Base-by-base conservation (phyloP, 768 basidiomycete genomes). In the Steccherinum ochraceum region DNA sequence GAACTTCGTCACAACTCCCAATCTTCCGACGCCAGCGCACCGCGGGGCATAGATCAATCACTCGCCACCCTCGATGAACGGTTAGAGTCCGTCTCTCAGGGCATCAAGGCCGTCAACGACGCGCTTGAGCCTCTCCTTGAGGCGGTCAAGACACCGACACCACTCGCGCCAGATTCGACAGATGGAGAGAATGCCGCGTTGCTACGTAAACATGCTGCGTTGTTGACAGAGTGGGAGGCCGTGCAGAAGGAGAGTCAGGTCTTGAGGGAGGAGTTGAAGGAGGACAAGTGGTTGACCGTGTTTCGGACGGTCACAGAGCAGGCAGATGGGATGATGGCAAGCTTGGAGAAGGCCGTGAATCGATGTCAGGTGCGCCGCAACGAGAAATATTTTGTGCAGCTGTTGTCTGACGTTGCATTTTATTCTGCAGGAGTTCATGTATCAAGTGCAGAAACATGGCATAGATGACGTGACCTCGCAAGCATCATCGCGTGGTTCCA, bases 281-380 rank as follows among this genome's bases (percentile, higher is more conserved):
- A 97, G 67, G 95, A 97, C 69, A 94, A 94, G 60, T 96, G 92
- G 91, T 76, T 98, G 59, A 88, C 87, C 11, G 90, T 97, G 19
- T 97, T 97, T 69, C 80, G 93, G 57, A 94, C 90, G 4, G 89
- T 93, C 51, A 84, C 91, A 40, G 87, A 93, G 61, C 94, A 97
- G 66, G 94, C 95, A 40, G 91, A 93, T 64, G 92, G 91, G 21
- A 96, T 98, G 95, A 95, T 98, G 92, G 81, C 81, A 24, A 90
- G 89, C 61, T 70, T 99, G 58, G 91, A 97, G 71, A 98, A 95
- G 67, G 92, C 89, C 7, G 83, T 95, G 41, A 84, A 83, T 60
- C 82, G 89, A 56, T 94, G 92, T 72, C 87, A 90, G 73, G 92
- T 91, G 60, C 56, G 83, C 44, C 41, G n/a, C n/a, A 39, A 57